Base-by-base conservation (phyloP, 352 stramenopile species). In the Phytophthora idaei region DNA sequence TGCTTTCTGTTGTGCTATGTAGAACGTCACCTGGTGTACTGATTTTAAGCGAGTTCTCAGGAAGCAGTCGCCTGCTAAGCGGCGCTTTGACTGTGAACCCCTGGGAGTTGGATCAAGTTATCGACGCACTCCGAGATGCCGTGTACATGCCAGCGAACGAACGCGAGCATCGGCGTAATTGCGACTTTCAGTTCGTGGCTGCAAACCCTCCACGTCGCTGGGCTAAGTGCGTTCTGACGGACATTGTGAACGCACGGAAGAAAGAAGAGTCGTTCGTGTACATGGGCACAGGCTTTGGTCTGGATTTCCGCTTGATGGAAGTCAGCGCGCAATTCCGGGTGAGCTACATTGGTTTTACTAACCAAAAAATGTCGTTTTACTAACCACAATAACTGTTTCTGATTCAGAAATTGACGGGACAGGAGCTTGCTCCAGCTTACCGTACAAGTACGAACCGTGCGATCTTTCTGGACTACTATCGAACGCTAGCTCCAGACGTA, bases 391-490 rank as follows among this genome's bases (percentile, higher is more conserved):
- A 55, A 21, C 48, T 59, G 9, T 61, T 27, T 45, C 62, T 71
- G 21, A 14, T 46, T 36, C 14, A 91, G 83, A 93, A 90, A 83
- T 61, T 95, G 0, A 89, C 81, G 0, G 78, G 89, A n/a, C 70
- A 85, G 25, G 78, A 90, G 34, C 70, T 93, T 50, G 63, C 76
- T 2, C 80, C 80, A n/a, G 62, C 64, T 3, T 95, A 93, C 61
- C 73, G 78, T 6, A 87, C 81, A 6, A 93, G 85, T 73, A 85
- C 77, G 11, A 84, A 81, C 4, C 85, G 95, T 8, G 84, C 98
- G 3, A 98, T 99, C 67, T 94, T 99, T 57, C 79, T 99, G 25
- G 98, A 99, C 70, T 99, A 99, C 65, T 98, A 98, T 53, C 97
- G 98, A 53, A 99, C 98, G 2, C 90, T 99, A 21, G 87, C 98